Conservation (phyloP, 345 rosid genomes). For the Citrus sp. region DNA sequence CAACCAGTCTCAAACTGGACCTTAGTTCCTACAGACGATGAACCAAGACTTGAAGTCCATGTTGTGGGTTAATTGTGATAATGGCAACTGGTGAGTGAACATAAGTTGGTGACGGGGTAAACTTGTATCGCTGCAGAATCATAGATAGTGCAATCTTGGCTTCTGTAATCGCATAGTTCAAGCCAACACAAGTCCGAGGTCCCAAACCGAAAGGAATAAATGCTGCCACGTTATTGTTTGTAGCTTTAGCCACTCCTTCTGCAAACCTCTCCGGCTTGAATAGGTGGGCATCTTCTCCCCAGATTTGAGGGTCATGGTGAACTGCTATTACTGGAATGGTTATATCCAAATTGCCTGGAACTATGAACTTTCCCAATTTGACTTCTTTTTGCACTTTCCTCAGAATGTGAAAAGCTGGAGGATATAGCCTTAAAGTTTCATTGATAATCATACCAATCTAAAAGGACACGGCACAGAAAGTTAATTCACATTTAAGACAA, state of each 20-base stretch:
- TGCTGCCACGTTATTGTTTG: conserved; percentile 28
- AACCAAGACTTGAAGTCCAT: conserved; percentile 28
- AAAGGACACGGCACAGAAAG: not conserved
- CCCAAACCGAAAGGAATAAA: conserved; percentile 45
- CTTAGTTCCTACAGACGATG: no score
- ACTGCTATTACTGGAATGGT: conserved; percentile 19
- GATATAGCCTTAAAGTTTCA: conserved; percentile 37
- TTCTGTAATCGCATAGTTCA: conserved; percentile 31
- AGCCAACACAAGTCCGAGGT: conserved; percentile 38
- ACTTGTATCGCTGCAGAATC: conserved; percentile 44
- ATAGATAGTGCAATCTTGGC: conserved; percentile 40
- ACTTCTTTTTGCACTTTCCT: conserved; percentile 22
- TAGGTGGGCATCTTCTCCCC: conserved; percentile 42
- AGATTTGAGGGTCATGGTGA: conserved; percentile 33
- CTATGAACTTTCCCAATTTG: conserved; percentile 24
- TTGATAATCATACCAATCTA: conserved; percentile 31
- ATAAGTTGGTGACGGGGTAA: conserved; percentile 36
- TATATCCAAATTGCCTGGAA: conserved; percentile 25
- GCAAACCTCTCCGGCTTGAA: conserved; percentile 49
- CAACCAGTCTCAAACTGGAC: no score
- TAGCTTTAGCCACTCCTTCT: conserved; percentile 43
- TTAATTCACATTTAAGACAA: not conserved
- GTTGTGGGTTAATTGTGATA: conserved; percentile 18
- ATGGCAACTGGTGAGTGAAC: conserved; percentile 22
- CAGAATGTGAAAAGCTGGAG: conserved; percentile 13